Evolutionary conservation across 306 rosid genomes (phyloP).

Genomic region (Castanea mollissima): DNA sequence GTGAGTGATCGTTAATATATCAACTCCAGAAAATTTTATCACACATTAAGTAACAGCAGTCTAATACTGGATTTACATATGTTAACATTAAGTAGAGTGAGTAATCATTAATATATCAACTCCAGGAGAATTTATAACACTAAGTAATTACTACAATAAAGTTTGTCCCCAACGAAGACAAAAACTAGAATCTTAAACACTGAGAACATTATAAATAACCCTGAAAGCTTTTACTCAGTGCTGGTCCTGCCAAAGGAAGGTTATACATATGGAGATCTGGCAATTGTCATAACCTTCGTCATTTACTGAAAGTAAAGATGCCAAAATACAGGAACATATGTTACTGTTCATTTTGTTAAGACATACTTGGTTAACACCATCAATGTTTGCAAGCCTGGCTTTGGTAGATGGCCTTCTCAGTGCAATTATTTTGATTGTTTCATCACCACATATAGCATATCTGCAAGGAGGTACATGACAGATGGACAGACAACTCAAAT

Average conservation of each 20-base stretch:
- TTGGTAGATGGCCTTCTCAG: slow-evolving; percentile 80
- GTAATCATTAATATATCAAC: not conserved
- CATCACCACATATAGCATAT: slow-evolving; percentile 92
- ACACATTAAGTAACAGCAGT: not conserved
- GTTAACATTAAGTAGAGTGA: not conserved
- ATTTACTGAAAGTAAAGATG: not conserved
- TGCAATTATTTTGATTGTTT: slow-evolving; percentile 68
- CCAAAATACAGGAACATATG: not conserved
- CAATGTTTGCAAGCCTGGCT: slow-evolving; percentile 84
- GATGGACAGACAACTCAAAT: not conserved
- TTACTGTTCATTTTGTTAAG: slow-evolving; percentile 9
- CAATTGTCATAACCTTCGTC: not conserved
- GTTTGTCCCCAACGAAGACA: not conserved
- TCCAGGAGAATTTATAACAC: not conserved
- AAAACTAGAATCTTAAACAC: not conserved
- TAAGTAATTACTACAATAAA: not conserved
- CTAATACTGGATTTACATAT: not conserved
- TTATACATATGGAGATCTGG: not conserved
- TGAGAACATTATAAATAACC: not conserved
- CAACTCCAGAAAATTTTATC: not conserved
- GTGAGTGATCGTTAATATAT: not conserved
- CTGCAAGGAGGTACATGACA: slow-evolving; percentile 33
- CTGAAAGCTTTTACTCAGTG: not conserved
- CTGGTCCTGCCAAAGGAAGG: not conserved
- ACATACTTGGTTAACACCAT: slow-evolving; percentile 90